A percentile compares a stretch with the other conserved stretches of the same genome.
phyloP scores from a whole-genome alignment of 106 monocot species.

The Posidonia australis region DNA sequence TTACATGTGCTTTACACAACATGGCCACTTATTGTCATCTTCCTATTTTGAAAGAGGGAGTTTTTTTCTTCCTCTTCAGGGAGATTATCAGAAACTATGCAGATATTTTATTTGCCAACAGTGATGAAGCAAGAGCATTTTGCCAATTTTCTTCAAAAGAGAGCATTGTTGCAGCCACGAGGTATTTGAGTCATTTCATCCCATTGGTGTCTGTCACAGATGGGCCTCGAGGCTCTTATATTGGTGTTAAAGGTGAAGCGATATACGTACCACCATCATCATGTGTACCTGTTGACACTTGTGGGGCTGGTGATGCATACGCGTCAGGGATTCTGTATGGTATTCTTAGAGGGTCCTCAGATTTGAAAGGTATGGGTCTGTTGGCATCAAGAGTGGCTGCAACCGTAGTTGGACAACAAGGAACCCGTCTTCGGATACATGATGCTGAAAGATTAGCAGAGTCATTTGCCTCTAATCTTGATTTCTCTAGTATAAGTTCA shows the following conservation, averaged over 20 bases:
- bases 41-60: too few relatives aligned
- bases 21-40: too few relatives aligned
- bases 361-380: slow-evolving; percentile 77
- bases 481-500: slow-evolving; percentile 33
- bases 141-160: slow-evolving; percentile 40
- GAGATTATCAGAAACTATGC: slow-evolving; percentile 73
- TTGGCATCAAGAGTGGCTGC: slow-evolving; percentile 83
- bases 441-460: slow-evolving; percentile 60
- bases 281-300: slow-evolving; percentile 68
- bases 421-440: slow-evolving; percentile 65
- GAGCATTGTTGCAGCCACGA: slow-evolving; percentile 43
- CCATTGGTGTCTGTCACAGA: slow-evolving; percentile 85
- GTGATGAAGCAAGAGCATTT: slow-evolving; percentile 60
- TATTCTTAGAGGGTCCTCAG: slow-evolving; percentile 61
- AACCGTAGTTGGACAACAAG: slow-evolving; percentile 82
- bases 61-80: slow-evolving; percentile 19
- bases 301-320: slow-evolving; percentile 94
- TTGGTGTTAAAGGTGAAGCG: slow-evolving; percentile 79
- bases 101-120: slow-evolving; percentile 80
- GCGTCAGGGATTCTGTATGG: slow-evolving; percentile 80
- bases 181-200: slow-evolving; percentile 71
- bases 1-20: too few relatives aligned
- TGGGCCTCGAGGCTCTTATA: slow-evolving; percentile 68
- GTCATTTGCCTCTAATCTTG: slow-evolving; percentile 43
- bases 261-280: slow-evolving; percentile 80